phyloP scores from a whole-genome alignment of 352 stramenopile species.

The Phytophthora brassicae region DNA sequence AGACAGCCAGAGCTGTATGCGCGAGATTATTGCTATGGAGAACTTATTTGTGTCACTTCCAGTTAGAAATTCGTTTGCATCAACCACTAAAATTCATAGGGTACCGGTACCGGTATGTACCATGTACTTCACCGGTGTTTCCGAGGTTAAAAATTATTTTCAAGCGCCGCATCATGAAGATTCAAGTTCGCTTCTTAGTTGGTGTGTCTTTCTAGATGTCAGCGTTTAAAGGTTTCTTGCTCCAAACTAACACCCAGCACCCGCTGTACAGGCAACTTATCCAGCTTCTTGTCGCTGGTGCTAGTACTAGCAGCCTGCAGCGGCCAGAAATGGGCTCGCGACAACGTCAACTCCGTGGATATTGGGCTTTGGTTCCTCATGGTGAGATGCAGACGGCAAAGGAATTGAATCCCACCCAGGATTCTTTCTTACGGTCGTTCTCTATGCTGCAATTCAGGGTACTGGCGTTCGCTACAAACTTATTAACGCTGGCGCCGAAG shows the following conservation, averaged over 20 bases:
- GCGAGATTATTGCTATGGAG: no score
- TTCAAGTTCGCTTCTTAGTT: conserved; percentile 45
- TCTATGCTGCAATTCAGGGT: conserved; percentile 38
- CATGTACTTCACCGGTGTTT: no score
- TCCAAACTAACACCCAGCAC: not conserved
- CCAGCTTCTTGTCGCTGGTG: conserved; percentile 48
- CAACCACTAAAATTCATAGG: no score
- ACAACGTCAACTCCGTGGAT: conserved; percentile 73
- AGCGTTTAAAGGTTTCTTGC: not conserved
- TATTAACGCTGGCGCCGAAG: conserved; percentile 62
- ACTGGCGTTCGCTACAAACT: conserved; percentile 81
- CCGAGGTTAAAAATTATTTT: not conserved
- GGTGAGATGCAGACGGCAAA: conserved; percentile 34
- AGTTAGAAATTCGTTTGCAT: no score
- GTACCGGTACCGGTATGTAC: no score
- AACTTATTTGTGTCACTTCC: no score
- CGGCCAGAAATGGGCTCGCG: conserved; percentile 56
- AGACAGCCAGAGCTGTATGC: no score
- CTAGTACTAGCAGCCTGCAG: conserved; percentile 52
- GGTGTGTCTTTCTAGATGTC: conserved; percentile 26
- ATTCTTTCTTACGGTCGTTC: conserved; percentile 1
- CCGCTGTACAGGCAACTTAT: conserved; percentile 41
- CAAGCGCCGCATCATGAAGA: conserved; percentile 33
- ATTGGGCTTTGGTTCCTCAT: conserved; percentile 72
- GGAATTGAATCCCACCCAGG: not conserved